Evolutionary conservation across 345 rosid species (phyloP).

Genomic region (Lumnitzera racemosa): DNA sequence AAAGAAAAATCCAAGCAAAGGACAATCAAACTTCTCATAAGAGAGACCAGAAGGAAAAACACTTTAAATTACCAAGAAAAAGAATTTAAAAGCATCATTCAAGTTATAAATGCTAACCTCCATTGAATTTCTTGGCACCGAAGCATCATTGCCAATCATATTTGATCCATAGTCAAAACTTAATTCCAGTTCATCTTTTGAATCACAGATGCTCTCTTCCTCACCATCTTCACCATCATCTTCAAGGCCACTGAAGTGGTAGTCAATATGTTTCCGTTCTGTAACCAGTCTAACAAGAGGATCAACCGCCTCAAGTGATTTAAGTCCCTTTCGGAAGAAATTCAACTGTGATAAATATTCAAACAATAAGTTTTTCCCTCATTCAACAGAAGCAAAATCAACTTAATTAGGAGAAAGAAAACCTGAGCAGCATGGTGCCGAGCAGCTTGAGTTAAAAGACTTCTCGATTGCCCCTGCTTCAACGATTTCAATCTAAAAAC

Average conservation of each 20-base stretch:
- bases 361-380: constrained; percentile 1
- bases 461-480: constrained; percentile 85
- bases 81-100: too few relatives aligned
- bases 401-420: background rate
- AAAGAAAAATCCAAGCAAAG: too few relatives aligned
- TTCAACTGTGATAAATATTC: constrained; percentile 42
- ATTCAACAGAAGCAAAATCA: constrained; percentile 2
- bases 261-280: constrained; percentile 80
- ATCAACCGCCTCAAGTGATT: constrained; percentile 79
- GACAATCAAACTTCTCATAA: too few relatives aligned
- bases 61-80: too few relatives aligned
- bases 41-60: too few relatives aligned
- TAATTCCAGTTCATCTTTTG: constrained; percentile 51
- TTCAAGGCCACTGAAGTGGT: constrained; percentile 58
- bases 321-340: constrained; percentile 73
- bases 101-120: constrained; percentile 37
- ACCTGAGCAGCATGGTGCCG: constrained; percentile 99
- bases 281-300: constrained; percentile 54
- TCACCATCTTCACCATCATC: constrained; percentile 52
- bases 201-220: constrained; percentile 30
- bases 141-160: constrained; percentile 39
- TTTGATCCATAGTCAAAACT: constrained; percentile 72
- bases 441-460: constrained; percentile 88
- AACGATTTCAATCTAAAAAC: constrained; percentile 86
- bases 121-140: constrained; percentile 49